Conservation (phyloP, 1,284 basidiomycete species). For the Ganoderma lingzhi region DNA sequence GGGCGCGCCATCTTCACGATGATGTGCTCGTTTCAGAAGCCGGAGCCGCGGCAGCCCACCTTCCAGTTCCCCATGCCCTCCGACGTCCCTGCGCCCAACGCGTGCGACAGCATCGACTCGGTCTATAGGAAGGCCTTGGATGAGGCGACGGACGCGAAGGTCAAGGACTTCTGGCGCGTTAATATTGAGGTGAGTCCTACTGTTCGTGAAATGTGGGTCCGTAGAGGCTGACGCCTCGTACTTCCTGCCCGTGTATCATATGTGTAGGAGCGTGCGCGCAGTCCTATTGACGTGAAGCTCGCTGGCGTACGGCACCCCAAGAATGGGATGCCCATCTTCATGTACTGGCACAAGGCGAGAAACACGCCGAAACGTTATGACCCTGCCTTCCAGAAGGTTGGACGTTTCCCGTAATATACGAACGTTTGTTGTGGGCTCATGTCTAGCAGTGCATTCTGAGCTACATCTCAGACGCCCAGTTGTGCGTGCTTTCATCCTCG, state of each 20-base stretch:
- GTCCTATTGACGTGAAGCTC: slow-evolving; percentile 74
- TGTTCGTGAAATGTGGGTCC: not conserved
- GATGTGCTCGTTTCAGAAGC: slow-evolving; percentile 86
- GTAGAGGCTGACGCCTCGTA: not conserved
- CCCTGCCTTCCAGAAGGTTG: slow-evolving; percentile 81
- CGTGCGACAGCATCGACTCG: slow-evolving; percentile 67
- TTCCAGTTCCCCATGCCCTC: slow-evolving; percentile 72
- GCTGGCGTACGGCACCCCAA: slow-evolving; percentile 46
- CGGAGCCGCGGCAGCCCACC: slow-evolving; percentile 77
- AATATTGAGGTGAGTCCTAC: slow-evolving; percentile 18
- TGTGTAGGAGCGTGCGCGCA: slow-evolving; percentile 68
- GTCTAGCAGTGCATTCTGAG: slow-evolving; percentile 78
- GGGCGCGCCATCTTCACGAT: slow-evolving; percentile 84
- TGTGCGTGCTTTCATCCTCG: slow-evolving; percentile 56
- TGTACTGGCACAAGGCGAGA: slow-evolving; percentile 86
- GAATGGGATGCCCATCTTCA: slow-evolving; percentile 60
- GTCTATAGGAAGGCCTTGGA: slow-evolving; percentile 38
- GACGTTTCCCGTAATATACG: slow-evolving; percentile 20
- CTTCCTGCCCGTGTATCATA: not conserved
- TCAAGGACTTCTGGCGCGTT: slow-evolving; percentile 33
- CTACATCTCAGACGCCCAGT: slow-evolving; percentile 86
- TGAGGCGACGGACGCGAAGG: slow-evolving; percentile 27
- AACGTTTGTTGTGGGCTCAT: slow-evolving; percentile 4
- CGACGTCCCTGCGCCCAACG: slow-evolving; percentile 63
- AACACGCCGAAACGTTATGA: slow-evolving; percentile 69